A percentile compares a stretch with the other conserved stretches of the same genome.
These are phyloP conservation scores for Saccharomycopsis microspora DNA, from an alignment of 805 yeast genomes.

Conservation along the genomic window DNA sequence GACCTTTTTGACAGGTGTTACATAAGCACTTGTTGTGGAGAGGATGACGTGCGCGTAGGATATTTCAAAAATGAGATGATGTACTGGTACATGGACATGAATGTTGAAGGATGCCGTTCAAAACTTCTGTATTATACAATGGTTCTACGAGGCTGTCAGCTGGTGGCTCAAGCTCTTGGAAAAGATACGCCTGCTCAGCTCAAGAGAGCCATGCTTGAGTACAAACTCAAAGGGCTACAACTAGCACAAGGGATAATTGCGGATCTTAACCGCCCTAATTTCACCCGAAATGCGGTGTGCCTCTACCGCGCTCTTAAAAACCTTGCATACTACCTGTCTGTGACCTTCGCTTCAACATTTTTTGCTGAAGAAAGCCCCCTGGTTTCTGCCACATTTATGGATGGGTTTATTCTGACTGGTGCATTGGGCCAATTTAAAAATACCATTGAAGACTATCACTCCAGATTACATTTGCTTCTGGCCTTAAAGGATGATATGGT, in stretches of 20 bases:
- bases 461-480: background rate
- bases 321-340: too few relatives aligned
- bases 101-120: background rate
- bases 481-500: background rate
- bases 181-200: background rate
- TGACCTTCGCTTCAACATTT: too few relatives aligned
- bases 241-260: constrained; percentile 6
- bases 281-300: background rate
- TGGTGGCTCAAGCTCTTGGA: background rate
- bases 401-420: background rate
- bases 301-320: background rate
- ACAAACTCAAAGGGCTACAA: constrained; percentile 1
- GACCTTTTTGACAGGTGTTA: too few relatives aligned
- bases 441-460: background rate
- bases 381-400: background rate
- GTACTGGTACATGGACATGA: constrained; percentile 4
- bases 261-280: background rate
- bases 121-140: background rate
- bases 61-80: background rate
- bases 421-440: background rate
- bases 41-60: constrained; percentile 1
- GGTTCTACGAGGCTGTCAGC: background rate
- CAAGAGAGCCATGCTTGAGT: background rate
- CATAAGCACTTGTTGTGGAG: background rate
- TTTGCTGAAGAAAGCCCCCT: too few relatives aligned